Evolutionary conservation across 768 basidiomycete genomes (phyloP), one percentile per base, ranked within the genome.

Genomic region (Suillus paluster): DNA sequence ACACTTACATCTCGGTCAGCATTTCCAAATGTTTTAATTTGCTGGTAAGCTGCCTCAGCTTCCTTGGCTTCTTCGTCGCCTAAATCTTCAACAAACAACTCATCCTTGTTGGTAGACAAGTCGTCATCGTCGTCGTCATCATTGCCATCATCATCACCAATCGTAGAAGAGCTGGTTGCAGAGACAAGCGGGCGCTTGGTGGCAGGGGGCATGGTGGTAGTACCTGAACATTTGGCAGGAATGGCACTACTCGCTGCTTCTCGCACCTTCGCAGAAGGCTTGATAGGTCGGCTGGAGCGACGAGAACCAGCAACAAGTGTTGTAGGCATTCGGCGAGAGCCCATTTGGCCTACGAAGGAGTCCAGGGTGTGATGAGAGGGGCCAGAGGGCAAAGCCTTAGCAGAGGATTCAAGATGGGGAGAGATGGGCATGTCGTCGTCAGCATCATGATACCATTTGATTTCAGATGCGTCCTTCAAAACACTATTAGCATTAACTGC

Each of bases 151-250:
- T n/a, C n/a, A n/a, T n/a, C n/a, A n/a, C 48, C 48, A 49, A 49
- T 49, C 17, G 48, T 49, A 49, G 48, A 49, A 49, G 48, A 27
- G 46, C 46, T 48, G 23, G 46, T 48, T 48, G 46, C 46, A 48
- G 23, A 48, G 46, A 48, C 46, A 48, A 48, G 23, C 8, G 4
- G 48, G 15, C 25, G 4, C 48, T 49, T 49, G 48, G 25, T 27
- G 48, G 48, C 48, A 49, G 48, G 48, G 48, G 48, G 48, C 48
- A 49, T 49, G 48, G 48, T 49, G 25, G 48, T 27, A 27, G 48
- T 27, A 49, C 48, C 48, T 49, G 25, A 27, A 49, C 4, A 2
- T 49, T 49, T 49, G 48, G 48, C 25, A 49, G 48, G 48, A 49
- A 49, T 27, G 15, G 48, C 25, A 27, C 48, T 49, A 25, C 48